Base-by-base conservation (phyloP, 148 eudicot genomes). In the Vaccinium corymbosum region DNA sequence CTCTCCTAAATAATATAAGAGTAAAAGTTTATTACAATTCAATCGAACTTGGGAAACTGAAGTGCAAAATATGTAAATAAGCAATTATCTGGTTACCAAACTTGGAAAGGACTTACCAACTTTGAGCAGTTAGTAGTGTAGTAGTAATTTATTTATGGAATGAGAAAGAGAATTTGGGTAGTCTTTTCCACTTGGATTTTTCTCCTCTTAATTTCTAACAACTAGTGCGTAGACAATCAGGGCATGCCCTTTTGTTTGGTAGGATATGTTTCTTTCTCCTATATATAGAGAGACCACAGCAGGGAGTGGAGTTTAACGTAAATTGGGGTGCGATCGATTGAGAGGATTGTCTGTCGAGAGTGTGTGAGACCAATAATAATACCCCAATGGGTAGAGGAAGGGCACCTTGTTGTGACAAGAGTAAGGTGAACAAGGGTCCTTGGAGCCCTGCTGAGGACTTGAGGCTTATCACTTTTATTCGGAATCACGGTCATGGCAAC, bases 361-460 rank as follows among this genome's bases (percentile, higher is more conserved):
- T 2, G 59, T 55, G 17, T 3, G 20, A 56, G n/a, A 56, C 7
- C 20, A 15, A 42, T 42, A 42, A 4, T 42, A 56, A 56, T 56
- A 49, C 38, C 2, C 38, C 38, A 35, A 91, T 91, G 92, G 93
- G 91, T 1, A 86, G 84, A 84, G 93, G 93, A 1, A 48, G 93
- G 46, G 87, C 93, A 3, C 92, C 93, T n/a, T 91, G 93, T 46
- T 91, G 93, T 77, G 93, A 91, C 56, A 91, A 88, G 86, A 90
- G 70, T 73, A 88, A 91, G 81, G 92, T 91, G 85, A 91, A 87
- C 81, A 87, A 29, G 59, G 93, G 93, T 22, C 90, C 93, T 32
- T 91, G 93, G 93, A 91, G 90, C 83, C 88, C 90, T 68, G 87
- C 90, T 6, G 93, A 91, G 80, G 93, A 91, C 61, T 73, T 86